Conservation (phyloP, 2,329 filamentous ascomycete species). For the Colletotrichum coccodes region DNA sequence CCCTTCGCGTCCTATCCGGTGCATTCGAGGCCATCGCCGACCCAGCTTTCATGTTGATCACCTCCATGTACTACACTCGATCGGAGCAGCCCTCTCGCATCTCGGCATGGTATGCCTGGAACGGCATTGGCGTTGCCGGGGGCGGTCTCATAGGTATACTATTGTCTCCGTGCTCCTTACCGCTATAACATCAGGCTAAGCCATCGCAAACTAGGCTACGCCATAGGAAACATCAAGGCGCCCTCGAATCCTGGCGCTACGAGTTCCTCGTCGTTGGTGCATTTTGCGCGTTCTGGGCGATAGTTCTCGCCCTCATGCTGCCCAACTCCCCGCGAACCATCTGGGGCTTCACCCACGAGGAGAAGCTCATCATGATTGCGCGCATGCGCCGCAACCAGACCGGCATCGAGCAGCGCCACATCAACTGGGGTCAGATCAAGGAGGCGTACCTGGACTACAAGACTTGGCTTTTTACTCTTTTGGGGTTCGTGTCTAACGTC, state of each 20-base stretch:
- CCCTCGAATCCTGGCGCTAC: slow-evolving; percentile 71
- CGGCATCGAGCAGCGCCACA: slow-evolving; percentile 64
- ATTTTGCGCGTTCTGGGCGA: slow-evolving; percentile 68
- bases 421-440: slow-evolving; percentile 64
- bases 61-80: slow-evolving; percentile 72
- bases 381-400: slow-evolving; percentile 67
- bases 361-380: slow-evolving; percentile 65
- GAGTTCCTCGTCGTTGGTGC: slow-evolving; percentile 74
- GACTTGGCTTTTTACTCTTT: slow-evolving; percentile 65
- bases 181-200: background rate
- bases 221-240: slow-evolving; percentile 68
- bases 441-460: slow-evolving; percentile 69
- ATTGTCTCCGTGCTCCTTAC: too few species aligned
- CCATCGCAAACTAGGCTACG: slow-evolving; percentile 51
- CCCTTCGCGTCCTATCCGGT: slow-evolving; percentile 69
- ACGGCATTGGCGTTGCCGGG: slow-evolving; percentile 67
- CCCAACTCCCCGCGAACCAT: slow-evolving; percentile 68
- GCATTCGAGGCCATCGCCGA: slow-evolving; percentile 68
- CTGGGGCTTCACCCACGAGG: slow-evolving; percentile 58
- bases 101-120: slow-evolving; percentile 68
- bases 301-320: slow-evolving; percentile 65
- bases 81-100: slow-evolving; percentile 70
- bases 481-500: slow-evolving; percentile 63
- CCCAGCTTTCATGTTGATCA: slow-evolving; percentile 69
- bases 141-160: slow-evolving; percentile 55